Conservation (phyloP, 1,284 basidiomycete species). For the Vanrija pseudolonga region DNA sequence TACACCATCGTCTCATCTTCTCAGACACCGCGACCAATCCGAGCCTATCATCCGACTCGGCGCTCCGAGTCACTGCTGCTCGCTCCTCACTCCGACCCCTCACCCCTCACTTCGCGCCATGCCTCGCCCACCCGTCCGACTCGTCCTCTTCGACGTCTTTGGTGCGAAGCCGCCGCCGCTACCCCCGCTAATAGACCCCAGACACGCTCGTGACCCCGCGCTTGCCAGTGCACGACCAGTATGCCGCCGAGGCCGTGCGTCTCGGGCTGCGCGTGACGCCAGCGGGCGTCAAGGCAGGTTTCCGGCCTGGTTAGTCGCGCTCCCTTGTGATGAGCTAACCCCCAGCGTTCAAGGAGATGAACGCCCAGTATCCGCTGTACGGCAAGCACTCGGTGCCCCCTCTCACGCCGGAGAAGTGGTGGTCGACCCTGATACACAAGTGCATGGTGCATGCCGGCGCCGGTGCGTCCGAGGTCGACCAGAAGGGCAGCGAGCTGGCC, state of each 20-base stretch:
- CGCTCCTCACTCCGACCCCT: background rate
- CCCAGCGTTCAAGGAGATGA: slow-evolving; percentile 42
- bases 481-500: slow-evolving; percentile 20
- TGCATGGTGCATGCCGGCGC: slow-evolving; percentile 43
- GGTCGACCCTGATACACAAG: slow-evolving; percentile 40
- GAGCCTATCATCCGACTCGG: background rate
- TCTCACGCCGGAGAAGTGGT: slow-evolving; percentile 44
- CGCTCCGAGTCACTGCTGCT: background rate
- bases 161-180: slow-evolving; percentile 24
- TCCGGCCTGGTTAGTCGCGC: slow-evolving; percentile 43
- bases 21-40: background rate
- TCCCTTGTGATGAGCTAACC: background rate
- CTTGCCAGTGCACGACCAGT: slow-evolving; percentile 46
- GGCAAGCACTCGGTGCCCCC: slow-evolving; percentile 40
- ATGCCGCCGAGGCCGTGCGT: slow-evolving; percentile 43
- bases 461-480: slow-evolving; percentile 23
- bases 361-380: slow-evolving; percentile 34
- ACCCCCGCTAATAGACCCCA: slow-evolving; percentile 3
- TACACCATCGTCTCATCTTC: too few species aligned
- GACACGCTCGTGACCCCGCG: slow-evolving; percentile 49
- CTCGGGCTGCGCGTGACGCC: slow-evolving; percentile 38
- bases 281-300: slow-evolving; percentile 34
- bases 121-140: slow-evolving; percentile 25
- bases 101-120: background rate
- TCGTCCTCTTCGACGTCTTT: slow-evolving; percentile 49